Evolutionary conservation across 495 filamentous ascomycete species (phyloP).

Genomic region (Hypoxylon trugodes): DNA sequence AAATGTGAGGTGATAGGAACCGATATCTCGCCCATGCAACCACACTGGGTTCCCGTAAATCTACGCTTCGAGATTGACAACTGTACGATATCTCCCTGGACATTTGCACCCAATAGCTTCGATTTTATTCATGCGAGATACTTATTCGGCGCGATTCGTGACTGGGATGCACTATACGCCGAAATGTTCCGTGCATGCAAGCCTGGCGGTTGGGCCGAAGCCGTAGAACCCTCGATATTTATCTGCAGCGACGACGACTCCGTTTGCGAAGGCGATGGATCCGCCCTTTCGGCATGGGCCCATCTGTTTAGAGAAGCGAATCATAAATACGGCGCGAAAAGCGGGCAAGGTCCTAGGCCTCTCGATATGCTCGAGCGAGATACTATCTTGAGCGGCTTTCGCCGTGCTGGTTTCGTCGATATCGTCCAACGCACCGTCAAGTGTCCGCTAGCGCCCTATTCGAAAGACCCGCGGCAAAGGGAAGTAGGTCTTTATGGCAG

Average conservation of each 20-base stretch:
- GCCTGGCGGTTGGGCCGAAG: constrained; percentile 44
- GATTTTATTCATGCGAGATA: constrained; percentile 66
- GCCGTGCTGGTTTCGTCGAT: constrained; percentile 58
- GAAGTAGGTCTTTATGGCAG: constrained; percentile 53
- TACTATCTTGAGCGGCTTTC: constrained; percentile 33
- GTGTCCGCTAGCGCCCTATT: constrained; percentile 62
- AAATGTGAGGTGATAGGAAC: constrained; percentile 66
- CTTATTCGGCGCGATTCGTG: constrained; percentile 57
- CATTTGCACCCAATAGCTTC: constrained; percentile 52
- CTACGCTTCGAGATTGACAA: constrained; percentile 64
- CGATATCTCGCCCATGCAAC: constrained; percentile 69
- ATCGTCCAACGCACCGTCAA: constrained; percentile 58
- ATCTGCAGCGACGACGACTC: constrained; percentile 41
- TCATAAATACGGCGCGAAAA: not conserved
- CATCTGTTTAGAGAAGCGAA: constrained; percentile 22
- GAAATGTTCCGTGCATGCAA: constrained; percentile 28
- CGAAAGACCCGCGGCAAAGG: constrained; percentile 55
- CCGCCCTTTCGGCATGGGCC: constrained; percentile 31
- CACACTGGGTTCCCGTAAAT: constrained; percentile 59
- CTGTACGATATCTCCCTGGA: constrained; percentile 52
- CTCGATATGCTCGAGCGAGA: constrained; percentile 37
- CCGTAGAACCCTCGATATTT: constrained; percentile 31
- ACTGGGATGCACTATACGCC: constrained; percentile 55
- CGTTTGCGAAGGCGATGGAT: constrained; percentile 27
- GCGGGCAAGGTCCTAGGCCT: constrained; percentile 7